Evolutionary conservation across 1,284 basidiomycete species (phyloP), one percentile per base, ranked within the genome.

Genomic region (Marasmius tenuissimus): DNA sequence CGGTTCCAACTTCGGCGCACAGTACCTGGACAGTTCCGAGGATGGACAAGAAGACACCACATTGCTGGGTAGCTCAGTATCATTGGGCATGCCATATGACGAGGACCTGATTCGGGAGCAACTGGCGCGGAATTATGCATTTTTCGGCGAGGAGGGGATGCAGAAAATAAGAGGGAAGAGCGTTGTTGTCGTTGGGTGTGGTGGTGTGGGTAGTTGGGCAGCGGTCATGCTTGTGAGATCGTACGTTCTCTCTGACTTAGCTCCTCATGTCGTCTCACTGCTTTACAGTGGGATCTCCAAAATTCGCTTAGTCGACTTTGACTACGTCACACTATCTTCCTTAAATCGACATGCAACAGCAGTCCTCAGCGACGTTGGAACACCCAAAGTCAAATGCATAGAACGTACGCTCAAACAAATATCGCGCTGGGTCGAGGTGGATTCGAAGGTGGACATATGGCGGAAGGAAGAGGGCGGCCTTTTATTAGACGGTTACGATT

Each of bases 261-360:
- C 9, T 60, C 5, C 50, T 55, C 47, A 27, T 39, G 16, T 20
- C 34, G 55, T 56, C 27, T 50, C 39, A 37, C 53, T 51, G 18
- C 55, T 64, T 27, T 42, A 49, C 65, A 93, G 91, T 53, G 92
- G 92, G 7, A 81, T 93, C 33, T 84, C 87, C 11, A 86, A 84
- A 63, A 86, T 93, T 65, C 83, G 91, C 16, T 80, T 93, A 27
- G 78, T 95, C 33, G 91, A 97, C 78, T 97, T 97, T 72, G 96
- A 98, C 82, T 88, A 96, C 67, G 95, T 97, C 61, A 96, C 94
- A 0, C 80, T 98, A 16, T 96, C 93, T 3, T 96, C 93, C 0
- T 83, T 98, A 52, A 98, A 98, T 73, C 84, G 96, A 56, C 97
- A 99, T 72, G 96, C 97, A 8, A 93, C 93, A 22, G 97, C 97